Conservation (phyloP, 768 basidiomycete genomes). For the Termitomyces sp. region DNA sequence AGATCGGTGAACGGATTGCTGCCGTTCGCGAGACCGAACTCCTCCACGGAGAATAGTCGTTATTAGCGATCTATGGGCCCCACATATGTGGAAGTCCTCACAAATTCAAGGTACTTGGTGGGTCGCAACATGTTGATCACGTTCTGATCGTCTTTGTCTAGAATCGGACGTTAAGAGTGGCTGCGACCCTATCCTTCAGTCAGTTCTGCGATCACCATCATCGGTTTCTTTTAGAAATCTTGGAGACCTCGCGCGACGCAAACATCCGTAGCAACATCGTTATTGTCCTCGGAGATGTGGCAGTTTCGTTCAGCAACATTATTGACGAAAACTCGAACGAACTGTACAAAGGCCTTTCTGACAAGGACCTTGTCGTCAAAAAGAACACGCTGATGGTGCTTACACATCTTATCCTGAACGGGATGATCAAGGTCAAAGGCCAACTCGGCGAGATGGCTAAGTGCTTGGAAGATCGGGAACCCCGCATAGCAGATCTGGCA, state of each 20-base stretch:
- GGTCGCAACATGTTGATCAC: background rate
- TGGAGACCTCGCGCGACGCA: constrained; percentile 87
- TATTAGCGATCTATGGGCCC: constrained; percentile 84
- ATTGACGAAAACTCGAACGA: constrained; percentile 97
- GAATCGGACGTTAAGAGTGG: constrained; percentile 84
- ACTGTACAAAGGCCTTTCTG: constrained; percentile 90
- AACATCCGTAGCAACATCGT: constrained; percentile 95
- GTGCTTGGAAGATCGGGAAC: constrained; percentile 89
- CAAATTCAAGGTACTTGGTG: constrained; percentile 72
- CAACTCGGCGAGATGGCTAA: constrained; percentile 99
- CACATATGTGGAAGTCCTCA: constrained; percentile 89
- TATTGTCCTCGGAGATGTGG: constrained; percentile 96
- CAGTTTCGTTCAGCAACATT: constrained; percentile 96
- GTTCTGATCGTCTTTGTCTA: constrained; percentile 25
- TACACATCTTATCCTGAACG: constrained; percentile 94
- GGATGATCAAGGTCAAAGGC: constrained; percentile 99
- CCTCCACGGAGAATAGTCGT: constrained; percentile 75
- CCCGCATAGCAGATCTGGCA: constrained; percentile 88
- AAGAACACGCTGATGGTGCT: constrained; percentile 99
- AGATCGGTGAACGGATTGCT: constrained; percentile 91
- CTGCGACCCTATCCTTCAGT: constrained; percentile 84
- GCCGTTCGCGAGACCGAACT: constrained; percentile 83
- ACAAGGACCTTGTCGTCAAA: constrained; percentile 86
- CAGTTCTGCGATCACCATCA: constrained; percentile 92
- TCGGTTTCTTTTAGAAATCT: constrained; percentile 85